A percentile compares a stretch with the other conserved stretches of the same genome.
Evolutionary conservation across 2,329 filamentous ascomycete species (phyloP).

Genomic region (Calcarisporium arbuscula): DNA sequence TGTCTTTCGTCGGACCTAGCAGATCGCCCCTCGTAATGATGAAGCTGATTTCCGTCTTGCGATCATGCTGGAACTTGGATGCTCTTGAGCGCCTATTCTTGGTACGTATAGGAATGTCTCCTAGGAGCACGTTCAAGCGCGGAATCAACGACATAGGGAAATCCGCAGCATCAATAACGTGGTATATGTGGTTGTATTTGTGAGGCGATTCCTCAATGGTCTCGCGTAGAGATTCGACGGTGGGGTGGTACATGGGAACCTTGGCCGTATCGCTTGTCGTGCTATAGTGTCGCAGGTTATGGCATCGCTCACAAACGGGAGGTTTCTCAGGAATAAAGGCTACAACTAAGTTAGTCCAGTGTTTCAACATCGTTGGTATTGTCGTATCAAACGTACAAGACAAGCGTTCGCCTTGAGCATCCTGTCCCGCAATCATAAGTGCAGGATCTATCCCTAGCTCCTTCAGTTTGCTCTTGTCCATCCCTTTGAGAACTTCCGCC

Average conservation of each 20-base stretch:
- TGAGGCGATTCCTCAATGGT: constrained; percentile 86
- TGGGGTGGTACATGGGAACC: constrained; percentile 70
- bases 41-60: constrained; percentile 76
- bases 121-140: constrained; percentile 62
- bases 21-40: constrained; percentile 86
- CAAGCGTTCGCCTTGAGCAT: constrained; percentile 10
- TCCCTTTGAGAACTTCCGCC: constrained; percentile 33
- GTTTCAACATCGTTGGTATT: constrained; percentile 1
- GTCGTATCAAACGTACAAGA: constrained; percentile 4
- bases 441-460: constrained; percentile 40
- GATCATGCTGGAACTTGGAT: constrained; percentile 58
- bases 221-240: constrained; percentile 71
- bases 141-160: constrained; percentile 92
- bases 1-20: constrained; percentile 73
- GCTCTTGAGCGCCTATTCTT: constrained; percentile 71
- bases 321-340: constrained; percentile 21
- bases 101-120: constrained; percentile 67
- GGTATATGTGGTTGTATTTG: constrained; percentile 90
- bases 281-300: constrained; percentile 71
- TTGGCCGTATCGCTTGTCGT: constrained; percentile 39
- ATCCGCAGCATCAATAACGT: constrained; percentile 90
- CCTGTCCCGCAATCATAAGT: constrained; percentile 26
- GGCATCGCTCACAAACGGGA: constrained; percentile 82
- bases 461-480: constrained; percentile 36
- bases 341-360: constrained; percentile 3